Evolutionary conservation across 1,284 basidiomycete genomes (phyloP).

Genomic region (Phylloboletellus chloephorus): DNA sequence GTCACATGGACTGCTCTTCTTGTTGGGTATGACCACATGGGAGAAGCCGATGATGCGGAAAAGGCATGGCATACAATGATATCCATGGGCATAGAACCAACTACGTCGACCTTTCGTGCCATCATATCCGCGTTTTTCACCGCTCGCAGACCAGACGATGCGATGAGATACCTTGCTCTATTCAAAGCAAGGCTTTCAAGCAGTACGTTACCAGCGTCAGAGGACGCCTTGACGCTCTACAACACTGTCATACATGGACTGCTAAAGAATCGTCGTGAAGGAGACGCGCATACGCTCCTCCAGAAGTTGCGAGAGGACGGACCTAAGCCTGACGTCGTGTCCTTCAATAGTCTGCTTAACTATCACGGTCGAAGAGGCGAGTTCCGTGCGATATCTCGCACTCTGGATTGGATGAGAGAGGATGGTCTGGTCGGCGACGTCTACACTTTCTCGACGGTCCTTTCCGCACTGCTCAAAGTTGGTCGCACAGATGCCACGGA

Average conservation of each 20-base stretch:
- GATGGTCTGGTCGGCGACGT: constrained; percentile 61
- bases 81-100: constrained; percentile 45
- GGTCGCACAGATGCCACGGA: constrained; percentile 62
- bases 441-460: constrained; percentile 76
- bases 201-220: constrained; percentile 13
- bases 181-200: constrained; percentile 32
- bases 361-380: constrained; percentile 59
- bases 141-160: constrained; percentile 36
- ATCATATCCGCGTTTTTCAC: constrained; percentile 54
- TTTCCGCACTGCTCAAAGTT: constrained; percentile 65
- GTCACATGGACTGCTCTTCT: constrained; percentile 63
- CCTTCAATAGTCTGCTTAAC: constrained; percentile 74
- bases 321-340: constrained; percentile 62
- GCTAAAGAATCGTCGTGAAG: constrained; percentile 39
- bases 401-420: constrained; percentile 52
- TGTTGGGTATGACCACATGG: constrained; percentile 49
- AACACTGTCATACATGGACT: constrained; percentile 63
- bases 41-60: constrained; percentile 44
- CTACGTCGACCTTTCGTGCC: constrained; percentile 54
- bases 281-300: constrained; percentile 45
- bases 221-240: constrained; percentile 43
- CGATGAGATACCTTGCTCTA: constrained; percentile 44
- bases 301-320: constrained; percentile 45
- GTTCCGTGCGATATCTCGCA: constrained; percentile 49
- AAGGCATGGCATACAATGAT: constrained; percentile 59